A percentile compares a stretch with the other conserved stretches of the same genome.
These are phyloP conservation scores for Alisma plantagoaquatica DNA, from an alignment of 106 monocot species.

Conservation along the genomic window DNA sequence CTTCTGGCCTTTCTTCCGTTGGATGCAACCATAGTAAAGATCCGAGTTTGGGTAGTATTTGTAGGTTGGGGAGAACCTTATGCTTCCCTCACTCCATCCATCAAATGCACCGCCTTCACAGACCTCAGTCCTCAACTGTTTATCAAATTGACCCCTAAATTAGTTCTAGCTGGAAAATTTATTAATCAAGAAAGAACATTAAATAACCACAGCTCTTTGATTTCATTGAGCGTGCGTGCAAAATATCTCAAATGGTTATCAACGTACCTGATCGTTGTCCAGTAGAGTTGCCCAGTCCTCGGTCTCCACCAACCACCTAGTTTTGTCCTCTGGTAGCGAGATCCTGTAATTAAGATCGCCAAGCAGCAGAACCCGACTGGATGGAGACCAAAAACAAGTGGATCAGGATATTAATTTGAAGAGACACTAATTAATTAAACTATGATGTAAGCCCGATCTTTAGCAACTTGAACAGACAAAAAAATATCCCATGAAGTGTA, in stretches of 20 bases:
- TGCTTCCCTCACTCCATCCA: conserved; percentile 60
- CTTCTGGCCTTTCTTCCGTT: conserved; percentile 53
- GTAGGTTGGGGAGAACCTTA: conserved; percentile 59
- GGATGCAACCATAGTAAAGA: conserved; percentile 54
- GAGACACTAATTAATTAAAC: neutral
- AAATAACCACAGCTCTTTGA: too few species aligned
- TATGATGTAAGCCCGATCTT: too few species aligned
- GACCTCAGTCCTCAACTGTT: conserved; percentile 28
- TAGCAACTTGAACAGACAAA: too few species aligned
- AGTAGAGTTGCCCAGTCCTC: conserved; percentile 26
- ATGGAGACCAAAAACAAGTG: conserved; percentile 22
- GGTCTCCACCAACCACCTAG: conserved; percentile 10
- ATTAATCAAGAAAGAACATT: too few species aligned
- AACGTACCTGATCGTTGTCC: conserved; percentile 33
- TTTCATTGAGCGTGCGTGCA: neutral
- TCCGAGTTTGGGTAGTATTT: conserved; percentile 61
- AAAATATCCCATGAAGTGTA: neutral
- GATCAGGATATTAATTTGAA: neutral
- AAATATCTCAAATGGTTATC: neutral
- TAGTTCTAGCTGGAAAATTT: too few species aligned
- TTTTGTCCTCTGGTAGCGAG: conserved; percentile 11
- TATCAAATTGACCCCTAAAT: too few species aligned
- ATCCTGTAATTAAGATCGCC: conserved; percentile 52
- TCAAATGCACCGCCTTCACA: conserved; percentile 34
- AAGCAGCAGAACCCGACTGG: conserved; percentile 79